Percentiles rank a stretch among this genome's conserved stretches.
phyloP scores from a whole-genome alignment of 768 basidiomycete species.

The Sutorius australiensis region DNA sequence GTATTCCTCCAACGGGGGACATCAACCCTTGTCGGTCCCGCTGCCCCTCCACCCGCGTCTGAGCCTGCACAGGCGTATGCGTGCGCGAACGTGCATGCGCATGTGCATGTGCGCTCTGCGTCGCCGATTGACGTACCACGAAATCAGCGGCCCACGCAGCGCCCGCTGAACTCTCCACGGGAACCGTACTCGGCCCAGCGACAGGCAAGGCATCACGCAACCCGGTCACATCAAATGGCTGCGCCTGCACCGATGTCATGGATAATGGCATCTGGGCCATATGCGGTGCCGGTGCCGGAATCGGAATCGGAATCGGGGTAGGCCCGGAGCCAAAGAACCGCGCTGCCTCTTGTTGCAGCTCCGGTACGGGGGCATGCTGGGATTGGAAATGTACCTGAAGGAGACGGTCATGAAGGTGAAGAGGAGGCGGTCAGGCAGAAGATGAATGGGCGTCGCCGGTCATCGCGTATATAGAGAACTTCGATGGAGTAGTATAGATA shows the following conservation, averaged over 20 bases:
- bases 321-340: constrained; percentile 54
- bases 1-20: constrained; percentile 5
- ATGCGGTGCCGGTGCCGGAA: constrained; percentile 21
- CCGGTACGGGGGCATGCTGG: constrained; percentile 38
- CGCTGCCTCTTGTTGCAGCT: constrained; percentile 61
- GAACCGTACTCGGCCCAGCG: background rate
- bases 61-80: background rate
- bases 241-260: constrained; percentile 24
- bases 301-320: constrained; percentile 1
- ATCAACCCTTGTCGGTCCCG: constrained; percentile 8
- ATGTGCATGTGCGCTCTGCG: background rate
- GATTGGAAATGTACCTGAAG: constrained; percentile 56
- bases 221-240: constrained; percentile 58
- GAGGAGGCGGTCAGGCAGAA: background rate
- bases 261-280: constrained; percentile 5
- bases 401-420: background rate
- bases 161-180: constrained; percentile 8
- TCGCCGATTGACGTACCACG: constrained; percentile 31
- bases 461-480: background rate
- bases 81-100: background rate
- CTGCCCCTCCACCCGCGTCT: constrained; percentile 10
- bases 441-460: background rate
- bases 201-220: constrained; percentile 23
- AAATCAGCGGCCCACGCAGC: constrained; percentile 67
- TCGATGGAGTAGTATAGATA: background rate